Evolutionary conservation across 257 asterid genomes (phyloP).

Genomic region (Jacaranda copaia): DNA sequence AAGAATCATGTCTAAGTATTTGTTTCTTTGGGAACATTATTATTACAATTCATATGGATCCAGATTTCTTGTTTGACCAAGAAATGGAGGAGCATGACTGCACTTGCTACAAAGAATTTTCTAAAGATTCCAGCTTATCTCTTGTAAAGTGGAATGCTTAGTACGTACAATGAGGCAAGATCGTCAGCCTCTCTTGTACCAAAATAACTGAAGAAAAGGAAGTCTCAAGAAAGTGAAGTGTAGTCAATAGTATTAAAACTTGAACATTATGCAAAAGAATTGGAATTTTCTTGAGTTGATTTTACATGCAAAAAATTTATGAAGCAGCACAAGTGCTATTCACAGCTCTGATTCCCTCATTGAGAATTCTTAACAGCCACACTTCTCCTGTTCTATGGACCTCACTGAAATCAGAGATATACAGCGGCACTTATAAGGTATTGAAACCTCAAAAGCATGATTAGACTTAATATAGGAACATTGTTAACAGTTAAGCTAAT

Average conservation of each 20-base stretch:
- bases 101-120: neutral
- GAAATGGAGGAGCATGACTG: neutral
- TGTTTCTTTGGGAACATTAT: neutral
- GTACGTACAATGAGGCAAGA: neutral
- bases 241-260: neutral
- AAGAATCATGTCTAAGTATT: conserved; percentile 13
- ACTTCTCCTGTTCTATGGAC: neutral
- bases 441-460: too few species aligned
- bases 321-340: neutral
- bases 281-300: conserved; percentile 9
- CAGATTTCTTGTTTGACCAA: neutral
- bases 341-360: neutral
- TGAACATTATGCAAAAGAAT: neutral
- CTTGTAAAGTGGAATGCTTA: neutral
- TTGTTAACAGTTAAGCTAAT: too few species aligned
- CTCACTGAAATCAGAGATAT: neutral
- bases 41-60: neutral
- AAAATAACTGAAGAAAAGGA: conserved; percentile 16
- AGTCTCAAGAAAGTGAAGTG: neutral
- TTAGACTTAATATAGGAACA: too few species aligned
- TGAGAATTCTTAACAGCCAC: neutral
- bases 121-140: neutral
- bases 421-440: conserved; percentile 2
- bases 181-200: neutral
- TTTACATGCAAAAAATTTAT: conserved; percentile 9